Conservation (phyloP, 306 rosid genomes). For the Gleditsia sinensis region DNA sequence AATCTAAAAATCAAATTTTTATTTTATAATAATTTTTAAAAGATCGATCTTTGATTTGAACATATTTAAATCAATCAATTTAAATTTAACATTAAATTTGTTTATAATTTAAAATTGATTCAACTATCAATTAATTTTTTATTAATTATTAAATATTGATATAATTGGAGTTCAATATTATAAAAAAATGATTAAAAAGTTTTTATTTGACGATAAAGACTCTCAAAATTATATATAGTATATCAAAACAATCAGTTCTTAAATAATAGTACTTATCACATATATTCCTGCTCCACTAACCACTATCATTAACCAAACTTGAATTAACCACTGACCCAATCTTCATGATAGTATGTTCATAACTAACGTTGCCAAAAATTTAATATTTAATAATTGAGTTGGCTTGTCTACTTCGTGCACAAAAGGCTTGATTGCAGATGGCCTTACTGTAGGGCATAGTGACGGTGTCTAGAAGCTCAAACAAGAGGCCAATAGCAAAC, state of each 20-base stretch:
- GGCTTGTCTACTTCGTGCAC: background rate
- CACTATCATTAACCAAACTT: background rate
- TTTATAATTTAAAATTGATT: too few relatives aligned
- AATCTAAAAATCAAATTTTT: too few relatives aligned
- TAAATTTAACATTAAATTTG: too few relatives aligned
- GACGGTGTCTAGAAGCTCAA: too few relatives aligned
- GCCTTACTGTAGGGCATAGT: background rate
- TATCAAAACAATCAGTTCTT: background rate
- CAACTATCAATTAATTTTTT: too few relatives aligned
- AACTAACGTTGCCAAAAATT: background rate
- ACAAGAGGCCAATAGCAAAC: background rate
- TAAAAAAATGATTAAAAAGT: too few relatives aligned
- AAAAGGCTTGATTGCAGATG: background rate
- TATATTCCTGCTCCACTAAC: conserved; percentile 9
- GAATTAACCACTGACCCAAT: too few relatives aligned
- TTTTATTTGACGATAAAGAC: conserved; percentile 15
- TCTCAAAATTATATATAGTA: conserved; percentile 6
- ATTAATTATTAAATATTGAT: too few relatives aligned
- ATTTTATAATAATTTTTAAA: background rate
- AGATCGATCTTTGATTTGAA: conserved; percentile 22
- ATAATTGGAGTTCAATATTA: too few relatives aligned
- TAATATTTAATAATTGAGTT: background rate
- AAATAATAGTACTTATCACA: background rate
- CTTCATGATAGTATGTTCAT: background rate
- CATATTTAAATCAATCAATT: background rate